Conservation (phyloP, 768 basidiomycete species). For the Collybiopsis luxurians region DNA sequence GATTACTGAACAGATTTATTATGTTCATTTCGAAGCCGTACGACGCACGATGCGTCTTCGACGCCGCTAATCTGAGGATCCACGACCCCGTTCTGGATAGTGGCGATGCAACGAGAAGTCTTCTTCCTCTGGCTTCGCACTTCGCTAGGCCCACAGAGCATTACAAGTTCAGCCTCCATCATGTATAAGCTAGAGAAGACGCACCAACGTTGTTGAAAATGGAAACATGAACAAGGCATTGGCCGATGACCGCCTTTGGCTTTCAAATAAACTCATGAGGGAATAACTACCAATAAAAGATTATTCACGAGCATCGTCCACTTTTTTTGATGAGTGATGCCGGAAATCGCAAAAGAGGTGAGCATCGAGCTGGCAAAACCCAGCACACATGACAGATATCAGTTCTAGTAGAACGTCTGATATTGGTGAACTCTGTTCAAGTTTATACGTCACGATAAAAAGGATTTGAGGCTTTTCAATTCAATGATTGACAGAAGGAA, state of each 20-base stretch:
- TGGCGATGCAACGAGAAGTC: constrained; percentile 1
- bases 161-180: background rate
- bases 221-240: background rate
- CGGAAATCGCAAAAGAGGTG: too few species aligned
- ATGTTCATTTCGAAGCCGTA: constrained; percentile 43
- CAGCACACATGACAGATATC: background rate
- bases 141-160: background rate
- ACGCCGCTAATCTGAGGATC: background rate
- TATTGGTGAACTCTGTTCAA: too few species aligned
- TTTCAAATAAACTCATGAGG: too few species aligned
- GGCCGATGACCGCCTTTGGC: constrained; percentile 5
- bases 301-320: too few species aligned
- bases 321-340: too few species aligned
- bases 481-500: too few species aligned
- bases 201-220: background rate
- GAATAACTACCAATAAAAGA: too few species aligned
- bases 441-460: too few species aligned
- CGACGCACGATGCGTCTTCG: constrained; percentile 55
- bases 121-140: background rate
- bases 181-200: background rate
- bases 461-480: too few species aligned
- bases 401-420: background rate
- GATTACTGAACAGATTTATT: too few species aligned
- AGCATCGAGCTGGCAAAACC: too few species aligned
- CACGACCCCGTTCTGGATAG: background rate